phyloP scores from a whole-genome alignment of 192 early-diverging fungal genomes.

The Coemansia erecta region DNA sequence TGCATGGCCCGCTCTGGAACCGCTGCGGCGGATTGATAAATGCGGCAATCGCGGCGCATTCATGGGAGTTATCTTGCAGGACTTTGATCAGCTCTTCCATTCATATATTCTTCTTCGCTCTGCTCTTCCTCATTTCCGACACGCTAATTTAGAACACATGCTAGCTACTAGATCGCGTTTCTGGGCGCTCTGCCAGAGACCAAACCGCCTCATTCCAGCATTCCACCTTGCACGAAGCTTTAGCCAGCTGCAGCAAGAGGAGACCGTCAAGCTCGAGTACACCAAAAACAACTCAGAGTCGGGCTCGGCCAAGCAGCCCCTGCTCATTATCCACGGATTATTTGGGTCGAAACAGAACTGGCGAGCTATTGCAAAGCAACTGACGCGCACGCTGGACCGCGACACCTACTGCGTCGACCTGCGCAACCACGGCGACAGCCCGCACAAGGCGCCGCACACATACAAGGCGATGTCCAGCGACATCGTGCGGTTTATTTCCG shows the following conservation, averaged over 20 bases:
- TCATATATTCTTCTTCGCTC: background rate
- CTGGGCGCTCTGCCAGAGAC: too few species aligned
- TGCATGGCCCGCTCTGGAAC: too few species aligned
- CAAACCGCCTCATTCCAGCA: background rate
- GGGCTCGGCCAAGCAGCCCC: conserved; percentile 30
- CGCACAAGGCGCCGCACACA: conserved; percentile 61
- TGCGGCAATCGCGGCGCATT: too few species aligned
- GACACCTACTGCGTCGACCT: conserved; percentile 77
- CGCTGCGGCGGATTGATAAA: too few species aligned
- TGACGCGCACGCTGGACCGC: conserved; percentile 61
- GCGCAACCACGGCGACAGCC: conserved; percentile 93
- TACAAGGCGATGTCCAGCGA: conserved; percentile 82
- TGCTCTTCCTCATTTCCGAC: background rate
- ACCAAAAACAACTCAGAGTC: conserved; percentile 12
- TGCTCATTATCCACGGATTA: conserved; percentile 85
- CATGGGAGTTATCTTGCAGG: too few species aligned
- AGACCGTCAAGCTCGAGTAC: conserved; percentile 33
- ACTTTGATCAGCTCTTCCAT: background rate
- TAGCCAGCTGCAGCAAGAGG: background rate
- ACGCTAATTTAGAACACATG: background rate
- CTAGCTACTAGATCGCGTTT: too few species aligned
- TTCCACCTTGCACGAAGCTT: too few species aligned
- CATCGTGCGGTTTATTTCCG: conserved; percentile 64
- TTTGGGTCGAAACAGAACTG: conserved; percentile 96
- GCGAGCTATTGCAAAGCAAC: conserved; percentile 75